Percentiles rank a stretch among this genome's conserved stretches.
phyloP scores from a whole-genome alignment of 441 rosid species.

The Biscutella laevigata region DNA sequence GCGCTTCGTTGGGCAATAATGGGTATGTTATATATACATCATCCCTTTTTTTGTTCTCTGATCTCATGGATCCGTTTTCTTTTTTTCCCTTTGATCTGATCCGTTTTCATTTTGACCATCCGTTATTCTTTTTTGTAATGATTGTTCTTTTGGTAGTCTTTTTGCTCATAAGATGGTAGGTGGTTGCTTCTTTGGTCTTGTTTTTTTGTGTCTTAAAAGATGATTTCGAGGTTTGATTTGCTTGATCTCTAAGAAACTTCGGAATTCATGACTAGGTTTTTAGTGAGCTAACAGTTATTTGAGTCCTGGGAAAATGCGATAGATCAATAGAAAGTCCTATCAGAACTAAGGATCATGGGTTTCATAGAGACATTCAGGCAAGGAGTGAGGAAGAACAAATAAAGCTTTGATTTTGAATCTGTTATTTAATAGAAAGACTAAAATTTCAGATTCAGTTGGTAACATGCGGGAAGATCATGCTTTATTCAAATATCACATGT shows the following conservation, averaged over 20 bases:
- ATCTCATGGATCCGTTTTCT: conserved; percentile 31
- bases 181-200: conserved; percentile 13
- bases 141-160: conserved; percentile 13
- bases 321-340: background rate
- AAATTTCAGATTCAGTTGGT: conserved; percentile 7
- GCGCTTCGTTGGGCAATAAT: conserved; percentile 18
- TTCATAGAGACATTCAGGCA: background rate
- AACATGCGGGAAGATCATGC: background rate
- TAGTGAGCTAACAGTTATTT: conserved; percentile 11
- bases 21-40: conserved; percentile 26
- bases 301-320: conserved; percentile 9
- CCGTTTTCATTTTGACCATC: conserved; percentile 15
- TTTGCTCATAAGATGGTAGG: conserved; percentile 17
- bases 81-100: conserved; percentile 15
- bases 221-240: conserved; percentile 7
- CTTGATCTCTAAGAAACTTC: background rate
- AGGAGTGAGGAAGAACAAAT: background rate
- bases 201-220: background rate
- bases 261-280: background rate
- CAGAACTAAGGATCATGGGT: conserved; percentile 19
- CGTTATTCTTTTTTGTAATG: conserved; percentile 12
- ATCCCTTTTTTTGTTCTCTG: background rate
- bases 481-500: background rate
- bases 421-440: background rate
- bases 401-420: conserved; percentile 5